Conservation (phyloP, 495 filamentous ascomycete genomes). For the Evansstolkia leycettana region DNA sequence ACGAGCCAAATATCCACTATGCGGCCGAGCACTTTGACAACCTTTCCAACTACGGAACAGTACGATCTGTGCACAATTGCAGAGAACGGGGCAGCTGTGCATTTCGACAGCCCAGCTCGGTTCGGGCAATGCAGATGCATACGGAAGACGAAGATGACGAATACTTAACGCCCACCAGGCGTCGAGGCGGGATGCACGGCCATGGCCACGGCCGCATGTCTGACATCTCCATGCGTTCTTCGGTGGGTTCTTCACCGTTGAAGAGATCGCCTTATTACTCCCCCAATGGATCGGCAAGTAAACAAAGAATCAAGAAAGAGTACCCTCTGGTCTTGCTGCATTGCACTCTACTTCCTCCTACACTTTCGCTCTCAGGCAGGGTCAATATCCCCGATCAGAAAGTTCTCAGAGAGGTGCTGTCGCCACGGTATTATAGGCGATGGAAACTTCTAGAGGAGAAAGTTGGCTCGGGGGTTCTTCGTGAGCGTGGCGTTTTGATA, state of each 20-base stretch:
- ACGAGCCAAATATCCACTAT: constrained; percentile 1
- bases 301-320: constrained; percentile 47
- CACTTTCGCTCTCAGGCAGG: constrained; percentile 49
- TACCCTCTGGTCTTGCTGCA: constrained; percentile 79
- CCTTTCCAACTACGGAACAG: not conserved
- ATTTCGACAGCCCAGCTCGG: constrained; percentile 62
- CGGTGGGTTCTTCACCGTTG: constrained; percentile 20
- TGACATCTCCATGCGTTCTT: constrained; percentile 21
- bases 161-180: constrained; percentile 23
- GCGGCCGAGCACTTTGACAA: not conserved
- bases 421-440: constrained; percentile 48
- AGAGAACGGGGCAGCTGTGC: constrained; percentile 29
- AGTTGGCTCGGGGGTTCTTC: constrained; percentile 57
- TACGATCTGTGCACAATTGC: constrained; percentile 15
- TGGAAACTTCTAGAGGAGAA: constrained; percentile 69
- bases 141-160: constrained; percentile 35
- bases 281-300: constrained; percentile 29
- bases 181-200: constrained; percentile 9
- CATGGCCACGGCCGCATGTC: constrained; percentile 9
- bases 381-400: constrained; percentile 29
- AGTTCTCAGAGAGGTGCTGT: constrained; percentile 45
- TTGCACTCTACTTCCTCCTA: constrained; percentile 66
- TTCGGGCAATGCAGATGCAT: constrained; percentile 68
- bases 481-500: constrained; percentile 71
- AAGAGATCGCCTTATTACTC: constrained; percentile 33